Evolutionary conservation across 345 rosid genomes (phyloP).

Genomic region (Camelina neglecta): DNA sequence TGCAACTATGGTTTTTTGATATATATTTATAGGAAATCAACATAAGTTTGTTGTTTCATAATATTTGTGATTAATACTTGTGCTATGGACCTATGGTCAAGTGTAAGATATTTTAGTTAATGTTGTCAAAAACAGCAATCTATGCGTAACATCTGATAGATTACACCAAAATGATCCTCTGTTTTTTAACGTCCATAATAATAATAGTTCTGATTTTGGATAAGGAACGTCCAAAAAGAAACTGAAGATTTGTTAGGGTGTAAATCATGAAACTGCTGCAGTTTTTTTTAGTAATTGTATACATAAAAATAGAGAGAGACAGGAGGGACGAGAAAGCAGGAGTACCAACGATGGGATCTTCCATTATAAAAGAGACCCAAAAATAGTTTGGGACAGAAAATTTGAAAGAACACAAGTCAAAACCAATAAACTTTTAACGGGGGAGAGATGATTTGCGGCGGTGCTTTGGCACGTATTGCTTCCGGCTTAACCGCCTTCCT

Average conservation of each 20-base stretch:
- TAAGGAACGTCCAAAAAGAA: not conserved
- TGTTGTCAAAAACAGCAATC: too few species aligned
- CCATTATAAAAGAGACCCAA: conserved; percentile 17
- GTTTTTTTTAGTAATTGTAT: not conserved
- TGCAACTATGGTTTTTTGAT: not conserved
- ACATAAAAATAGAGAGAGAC: not conserved
- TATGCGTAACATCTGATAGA: not conserved
- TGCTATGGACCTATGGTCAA: too few species aligned
- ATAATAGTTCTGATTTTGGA: not conserved
- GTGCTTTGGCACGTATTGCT: conserved; percentile 24
- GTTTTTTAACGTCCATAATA: not conserved
- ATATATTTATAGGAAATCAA: not conserved
- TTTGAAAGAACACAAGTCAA: not conserved
- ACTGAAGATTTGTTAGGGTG: not conserved
- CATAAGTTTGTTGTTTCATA: not conserved
- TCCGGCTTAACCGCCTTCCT: conserved; percentile 46
- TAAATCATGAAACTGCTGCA: not conserved
- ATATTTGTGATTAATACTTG: too few species aligned
- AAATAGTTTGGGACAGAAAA: not conserved
- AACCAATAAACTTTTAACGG: conserved; percentile 10
- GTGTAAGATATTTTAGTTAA: too few species aligned
- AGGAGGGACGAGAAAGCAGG: conserved; percentile 9
- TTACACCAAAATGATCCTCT: not conserved
- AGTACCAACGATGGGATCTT: conserved; percentile 14
- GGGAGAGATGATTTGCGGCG: conserved; percentile 25